Conservation (phyloP, 2,329 filamentous ascomycete species). For the Mariannaea sp. region DNA sequence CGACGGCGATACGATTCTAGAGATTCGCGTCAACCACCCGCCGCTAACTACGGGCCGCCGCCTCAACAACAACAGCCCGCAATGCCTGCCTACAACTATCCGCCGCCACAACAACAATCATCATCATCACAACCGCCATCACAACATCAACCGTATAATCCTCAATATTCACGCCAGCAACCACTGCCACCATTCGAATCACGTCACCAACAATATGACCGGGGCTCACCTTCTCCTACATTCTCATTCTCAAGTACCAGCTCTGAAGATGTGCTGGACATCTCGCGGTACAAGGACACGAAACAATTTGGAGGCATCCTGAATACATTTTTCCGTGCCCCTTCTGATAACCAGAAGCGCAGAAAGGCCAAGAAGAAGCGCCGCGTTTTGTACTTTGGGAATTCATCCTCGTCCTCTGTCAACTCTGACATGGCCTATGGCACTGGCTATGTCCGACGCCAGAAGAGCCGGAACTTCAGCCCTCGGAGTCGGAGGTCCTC, state of each 20-base stretch:
- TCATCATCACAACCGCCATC: constrained; percentile 9
- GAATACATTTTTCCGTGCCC: constrained; percentile 65
- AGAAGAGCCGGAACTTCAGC: constrained; percentile 39
- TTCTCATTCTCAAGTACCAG: constrained; percentile 55
- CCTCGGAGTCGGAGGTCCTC: constrained; percentile 32
- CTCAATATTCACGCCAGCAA: neutral
- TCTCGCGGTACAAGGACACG: constrained; percentile 59
- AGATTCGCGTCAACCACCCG: constrained; percentile 40
- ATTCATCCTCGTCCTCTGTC: constrained; percentile 69
- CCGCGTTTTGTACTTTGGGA: constrained; percentile 62
- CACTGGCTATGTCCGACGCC: constrained; percentile 57
- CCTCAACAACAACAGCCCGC: constrained; percentile 4
- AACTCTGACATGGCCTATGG: constrained; percentile 73
- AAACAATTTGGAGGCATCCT: constrained; percentile 60
- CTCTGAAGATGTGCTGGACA: constrained; percentile 67
- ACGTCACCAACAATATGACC: constrained; percentile 27
- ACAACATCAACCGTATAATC: neutral
- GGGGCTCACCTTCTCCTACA: constrained; percentile 42
- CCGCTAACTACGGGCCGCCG: constrained; percentile 28
- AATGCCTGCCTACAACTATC: constrained; percentile 28
- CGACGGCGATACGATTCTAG: constrained; percentile 50
- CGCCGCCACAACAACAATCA: constrained; percentile 12
- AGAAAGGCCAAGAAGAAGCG: constrained; percentile 52
- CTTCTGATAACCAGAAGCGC: constrained; percentile 56
- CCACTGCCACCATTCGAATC: constrained; percentile 16